phyloP scores from a whole-genome alignment of 106 monocot genomes.

The Posidonia australis region DNA sequence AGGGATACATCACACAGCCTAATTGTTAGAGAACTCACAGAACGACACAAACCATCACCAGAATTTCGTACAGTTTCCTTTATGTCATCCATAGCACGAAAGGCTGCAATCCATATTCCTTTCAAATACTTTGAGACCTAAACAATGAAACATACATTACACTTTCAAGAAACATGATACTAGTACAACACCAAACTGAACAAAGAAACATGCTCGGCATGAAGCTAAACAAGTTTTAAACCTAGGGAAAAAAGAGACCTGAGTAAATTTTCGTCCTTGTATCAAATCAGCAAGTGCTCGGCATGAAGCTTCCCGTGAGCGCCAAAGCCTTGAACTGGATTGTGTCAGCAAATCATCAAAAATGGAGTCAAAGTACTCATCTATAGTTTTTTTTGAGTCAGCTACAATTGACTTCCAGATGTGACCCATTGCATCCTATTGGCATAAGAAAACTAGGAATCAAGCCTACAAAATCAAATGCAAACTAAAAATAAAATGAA shows the following conservation, averaged over 20 bases:
- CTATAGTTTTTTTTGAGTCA: constrained; percentile 87
- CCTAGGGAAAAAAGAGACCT: no score
- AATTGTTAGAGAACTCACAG: constrained; percentile 74
- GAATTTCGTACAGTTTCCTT: constrained; percentile 95
- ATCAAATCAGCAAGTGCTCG: constrained; percentile 94
- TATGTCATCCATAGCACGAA: constrained; percentile 99
- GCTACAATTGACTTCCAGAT: constrained; percentile 95
- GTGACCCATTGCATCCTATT: constrained; percentile 91
- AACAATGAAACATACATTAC: neutral
- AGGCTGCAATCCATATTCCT: constrained; percentile 69
- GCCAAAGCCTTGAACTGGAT: constrained; percentile 97
- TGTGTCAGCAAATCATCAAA: constrained; percentile 81
- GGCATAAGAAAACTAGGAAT: neutral
- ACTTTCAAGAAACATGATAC: neutral
- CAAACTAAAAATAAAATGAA: neutral
- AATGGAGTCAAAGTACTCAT: constrained; percentile 78
- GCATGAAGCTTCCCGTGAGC: constrained; percentile 95
- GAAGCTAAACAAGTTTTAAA: no score
- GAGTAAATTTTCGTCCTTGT: constrained; percentile 80
- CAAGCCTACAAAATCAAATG: constrained; percentile 1
- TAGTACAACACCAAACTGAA: neutral
- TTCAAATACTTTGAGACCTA: constrained; percentile 84
- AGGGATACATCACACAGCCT: constrained; percentile 86
- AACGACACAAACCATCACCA: constrained; percentile 87
- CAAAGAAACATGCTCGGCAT: no score